Percentiles rank a stretch among this genome's conserved stretches.
Evolutionary conservation across 495 filamentous ascomycete species (phyloP).

Genomic region (Barbatosphaeria neglecta): DNA sequence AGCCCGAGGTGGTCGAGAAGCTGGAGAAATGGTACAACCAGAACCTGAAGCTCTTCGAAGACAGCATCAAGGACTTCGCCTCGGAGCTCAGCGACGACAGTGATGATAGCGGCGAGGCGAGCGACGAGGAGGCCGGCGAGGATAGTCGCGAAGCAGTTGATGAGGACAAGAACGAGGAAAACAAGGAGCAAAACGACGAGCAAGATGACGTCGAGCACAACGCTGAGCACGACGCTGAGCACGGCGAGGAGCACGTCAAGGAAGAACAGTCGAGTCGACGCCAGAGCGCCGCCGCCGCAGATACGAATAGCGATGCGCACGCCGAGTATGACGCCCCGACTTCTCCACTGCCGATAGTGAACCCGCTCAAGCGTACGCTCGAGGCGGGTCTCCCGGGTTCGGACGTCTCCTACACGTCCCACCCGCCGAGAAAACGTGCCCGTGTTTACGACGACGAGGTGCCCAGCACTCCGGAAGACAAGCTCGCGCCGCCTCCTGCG

Average conservation of each 20-base stretch:
- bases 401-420: background rate
- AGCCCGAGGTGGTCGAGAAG: conserved; percentile 17
- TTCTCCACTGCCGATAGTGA: background rate
- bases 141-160: background rate
- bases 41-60: conserved; percentile 19
- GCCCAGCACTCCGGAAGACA: background rate
- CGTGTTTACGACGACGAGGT: background rate
- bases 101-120: conserved; percentile 12
- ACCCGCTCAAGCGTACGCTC: background rate
- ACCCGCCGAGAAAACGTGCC: background rate
- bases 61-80: conserved; percentile 18
- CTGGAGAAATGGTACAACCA: conserved; percentile 19
- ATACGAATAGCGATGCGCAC: conserved; percentile 20
- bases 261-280: too few relatives aligned
- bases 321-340: conserved; percentile 5
- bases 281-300: too few relatives aligned
- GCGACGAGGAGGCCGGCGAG: background rate
- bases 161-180: conserved; percentile 5
- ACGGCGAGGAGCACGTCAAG: too few relatives aligned
- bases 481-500: background rate
- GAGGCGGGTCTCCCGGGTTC: background rate
- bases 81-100: conserved; percentile 6
- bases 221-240: too few relatives aligned
- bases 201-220: too few relatives aligned
- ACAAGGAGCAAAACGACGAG: conserved; percentile 7